A percentile compares a stretch with the other conserved stretches of the same genome.
Evolutionary conservation across 2,329 filamentous ascomycete genomes (phyloP).

Genomic region (Byssoonygena ceratinophila): DNA sequence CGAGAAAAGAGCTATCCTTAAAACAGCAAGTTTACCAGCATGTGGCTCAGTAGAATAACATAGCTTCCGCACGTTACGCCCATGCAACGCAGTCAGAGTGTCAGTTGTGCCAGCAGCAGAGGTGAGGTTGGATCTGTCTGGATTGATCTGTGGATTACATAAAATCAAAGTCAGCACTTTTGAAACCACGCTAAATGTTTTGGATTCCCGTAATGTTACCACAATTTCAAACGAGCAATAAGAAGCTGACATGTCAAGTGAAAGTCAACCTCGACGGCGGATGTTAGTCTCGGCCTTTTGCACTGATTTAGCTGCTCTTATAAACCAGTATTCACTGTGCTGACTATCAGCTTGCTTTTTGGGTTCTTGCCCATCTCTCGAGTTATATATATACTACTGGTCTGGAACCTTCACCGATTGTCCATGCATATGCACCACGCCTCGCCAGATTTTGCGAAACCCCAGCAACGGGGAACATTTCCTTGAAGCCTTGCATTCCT

Average conservation of each 20-base stretch:
- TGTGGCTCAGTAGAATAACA: too few species aligned
- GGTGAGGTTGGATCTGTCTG: too few species aligned
- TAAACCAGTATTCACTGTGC: neutral
- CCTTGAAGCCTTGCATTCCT: neutral
- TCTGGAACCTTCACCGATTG: neutral
- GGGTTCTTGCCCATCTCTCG: neutral
- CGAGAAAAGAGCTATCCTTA: too few species aligned
- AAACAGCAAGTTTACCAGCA: too few species aligned
- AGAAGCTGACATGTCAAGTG: constrained; percentile 4
- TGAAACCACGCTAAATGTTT: constrained; percentile 2
- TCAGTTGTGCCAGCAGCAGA: too few species aligned
- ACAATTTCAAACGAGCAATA: neutral
- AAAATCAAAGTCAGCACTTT: neutral
- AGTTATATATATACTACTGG: too few species aligned
- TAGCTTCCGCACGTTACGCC: too few species aligned
- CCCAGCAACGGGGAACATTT: constrained; percentile 7
- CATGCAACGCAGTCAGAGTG: too few species aligned
- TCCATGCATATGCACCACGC: neutral
- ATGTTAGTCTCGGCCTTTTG: neutral
- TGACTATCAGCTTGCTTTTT: neutral
- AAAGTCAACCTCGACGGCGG: neutral
- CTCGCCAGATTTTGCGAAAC: constrained; percentile 2
- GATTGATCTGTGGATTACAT: too few species aligned
- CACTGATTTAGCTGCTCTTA: neutral
- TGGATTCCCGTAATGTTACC: constrained; percentile 2